Conservation (phyloP, 2,329 filamentous ascomycete species). For the Colletotrichum camelliae region DNA sequence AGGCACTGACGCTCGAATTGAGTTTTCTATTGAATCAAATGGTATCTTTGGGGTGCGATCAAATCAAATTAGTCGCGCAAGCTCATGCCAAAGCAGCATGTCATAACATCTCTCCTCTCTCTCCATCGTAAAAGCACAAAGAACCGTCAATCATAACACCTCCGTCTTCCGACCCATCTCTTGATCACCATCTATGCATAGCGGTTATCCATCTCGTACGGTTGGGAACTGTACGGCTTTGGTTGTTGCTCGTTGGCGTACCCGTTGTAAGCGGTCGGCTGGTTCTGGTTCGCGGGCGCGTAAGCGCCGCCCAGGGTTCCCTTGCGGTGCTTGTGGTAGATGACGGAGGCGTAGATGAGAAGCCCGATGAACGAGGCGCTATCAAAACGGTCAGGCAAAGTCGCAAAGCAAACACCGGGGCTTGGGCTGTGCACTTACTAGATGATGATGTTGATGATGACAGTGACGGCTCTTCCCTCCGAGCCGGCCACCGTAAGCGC, state of each 20-base stretch:
- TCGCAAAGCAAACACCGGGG: no score
- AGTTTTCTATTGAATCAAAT: neutral
- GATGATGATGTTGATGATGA: slow-evolving; percentile 28
- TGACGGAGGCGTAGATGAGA: slow-evolving; percentile 34
- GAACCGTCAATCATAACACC: neutral
- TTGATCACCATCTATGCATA: neutral
- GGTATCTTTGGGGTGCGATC: neutral
- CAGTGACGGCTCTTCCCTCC: neutral
- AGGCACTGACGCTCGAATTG: neutral
- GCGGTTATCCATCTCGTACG: neutral
- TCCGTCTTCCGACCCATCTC: neutral
- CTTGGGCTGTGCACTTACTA: slow-evolving; percentile 26
- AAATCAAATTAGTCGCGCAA: neutral
- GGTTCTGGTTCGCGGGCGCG: slow-evolving; percentile 4
- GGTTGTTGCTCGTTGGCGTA: neutral
- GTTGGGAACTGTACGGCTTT: neutral
- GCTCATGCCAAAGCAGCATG: neutral
- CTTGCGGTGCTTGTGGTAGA: slow-evolving; percentile 30
- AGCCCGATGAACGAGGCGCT: slow-evolving; percentile 37
- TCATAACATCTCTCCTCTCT: neutral
- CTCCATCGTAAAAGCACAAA: neutral
- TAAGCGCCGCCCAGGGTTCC: slow-evolving; percentile 11
- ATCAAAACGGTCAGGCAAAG: neutral
- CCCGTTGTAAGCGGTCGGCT: neutral
- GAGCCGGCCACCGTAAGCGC: slow-evolving; percentile 25